Percentiles rank a stretch among this genome's conserved stretches.
These are phyloP conservation scores for Hymenoscyphus fraxineus DNA, from an alignment of 2,329 filamentous ascomycete species.

Conservation along the genomic window DNA sequence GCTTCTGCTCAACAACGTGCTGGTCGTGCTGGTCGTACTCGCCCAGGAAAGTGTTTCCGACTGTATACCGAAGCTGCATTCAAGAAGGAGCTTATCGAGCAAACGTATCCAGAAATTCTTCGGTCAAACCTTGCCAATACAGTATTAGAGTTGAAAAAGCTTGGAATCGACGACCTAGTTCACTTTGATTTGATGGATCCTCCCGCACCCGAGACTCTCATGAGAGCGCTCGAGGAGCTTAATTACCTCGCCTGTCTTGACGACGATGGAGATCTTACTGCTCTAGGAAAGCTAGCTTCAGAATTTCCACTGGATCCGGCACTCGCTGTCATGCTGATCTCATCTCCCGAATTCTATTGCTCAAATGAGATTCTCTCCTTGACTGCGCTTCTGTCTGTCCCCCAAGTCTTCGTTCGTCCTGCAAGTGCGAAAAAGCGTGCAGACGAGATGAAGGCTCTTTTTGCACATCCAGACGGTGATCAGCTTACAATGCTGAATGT, in stretches of 20 bases:
- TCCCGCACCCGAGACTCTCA: conserved; percentile 94
- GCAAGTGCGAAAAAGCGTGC: conserved; percentile 81
- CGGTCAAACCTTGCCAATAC: conserved; percentile 93
- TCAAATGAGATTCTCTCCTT: conserved; percentile 97
- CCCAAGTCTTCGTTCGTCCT: conserved; percentile 88
- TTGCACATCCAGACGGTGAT: conserved; percentile 89
- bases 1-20: conserved; percentile 95
- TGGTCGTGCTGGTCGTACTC: conserved; percentile 97
- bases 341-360: conserved; percentile 96
- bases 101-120: conserved; percentile 94
- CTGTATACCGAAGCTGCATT: conserved; percentile 94
- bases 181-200: conserved; percentile 99
- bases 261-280: conserved; percentile 90
- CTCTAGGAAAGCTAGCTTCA: conserved; percentile 80
- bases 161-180: conserved; percentile 90
- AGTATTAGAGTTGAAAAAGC: conserved; percentile 93
- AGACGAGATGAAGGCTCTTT: conserved; percentile 95
- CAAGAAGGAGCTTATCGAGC: conserved; percentile 96
- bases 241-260: conserved; percentile 97
- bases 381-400: conserved; percentile 88
- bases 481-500: conserved; percentile 95
- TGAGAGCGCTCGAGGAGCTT: conserved; percentile 94
- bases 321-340: conserved; percentile 95
- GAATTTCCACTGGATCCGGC: conserved; percentile 94
- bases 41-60: conserved; percentile 96